Conservation (phyloP, 352 stramenopile species). For the Globisporangium radiosum region DNA sequence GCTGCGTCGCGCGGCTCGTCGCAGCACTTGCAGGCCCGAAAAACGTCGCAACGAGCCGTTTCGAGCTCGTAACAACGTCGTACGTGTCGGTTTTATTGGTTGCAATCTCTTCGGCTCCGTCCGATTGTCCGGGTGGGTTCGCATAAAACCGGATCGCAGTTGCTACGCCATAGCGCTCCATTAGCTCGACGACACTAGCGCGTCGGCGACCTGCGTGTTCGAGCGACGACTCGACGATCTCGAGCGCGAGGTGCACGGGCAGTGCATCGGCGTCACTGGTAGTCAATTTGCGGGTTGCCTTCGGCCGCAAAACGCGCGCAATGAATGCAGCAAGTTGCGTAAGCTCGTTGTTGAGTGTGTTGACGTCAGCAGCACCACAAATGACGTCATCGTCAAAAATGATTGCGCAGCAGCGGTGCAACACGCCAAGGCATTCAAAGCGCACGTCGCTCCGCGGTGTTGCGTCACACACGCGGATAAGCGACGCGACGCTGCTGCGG, state of each 20-base stretch:
- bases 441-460: conserved; percentile 41
- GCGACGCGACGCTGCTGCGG: conserved; percentile 34
- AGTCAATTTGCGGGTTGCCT: conserved; percentile 4
- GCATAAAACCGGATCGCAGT: conserved; percentile 43
- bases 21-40: conserved; percentile 25
- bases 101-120: conserved; percentile 7
- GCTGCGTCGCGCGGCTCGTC: conserved; percentile 22
- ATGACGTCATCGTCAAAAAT: conserved; percentile 12
- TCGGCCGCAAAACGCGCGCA: conserved; percentile 43
- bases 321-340: conserved; percentile 44
- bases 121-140: no score
- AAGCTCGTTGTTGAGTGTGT: conserved; percentile 15
- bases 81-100: conserved; percentile 8
- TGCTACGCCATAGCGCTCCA: conserved; percentile 50
- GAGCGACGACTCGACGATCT: conserved; percentile 39
- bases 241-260: conserved; percentile 32
- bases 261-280: conserved; percentile 22
- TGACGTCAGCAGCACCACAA: background rate
- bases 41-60: conserved; percentile 36
- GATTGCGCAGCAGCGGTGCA: conserved; percentile 40
- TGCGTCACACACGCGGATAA: conserved; percentile 51
- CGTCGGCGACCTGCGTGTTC: conserved; percentile 11
- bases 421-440: conserved; percentile 47
- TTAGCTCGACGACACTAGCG: conserved; percentile 23
- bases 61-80: conserved; percentile 23